Percentiles rank a stretch among this genome's conserved stretches.
These are phyloP conservation scores for Microascus cirrosus DNA, from an alignment of 2,329 filamentous ascomycete species.

Conservation along the genomic window DNA sequence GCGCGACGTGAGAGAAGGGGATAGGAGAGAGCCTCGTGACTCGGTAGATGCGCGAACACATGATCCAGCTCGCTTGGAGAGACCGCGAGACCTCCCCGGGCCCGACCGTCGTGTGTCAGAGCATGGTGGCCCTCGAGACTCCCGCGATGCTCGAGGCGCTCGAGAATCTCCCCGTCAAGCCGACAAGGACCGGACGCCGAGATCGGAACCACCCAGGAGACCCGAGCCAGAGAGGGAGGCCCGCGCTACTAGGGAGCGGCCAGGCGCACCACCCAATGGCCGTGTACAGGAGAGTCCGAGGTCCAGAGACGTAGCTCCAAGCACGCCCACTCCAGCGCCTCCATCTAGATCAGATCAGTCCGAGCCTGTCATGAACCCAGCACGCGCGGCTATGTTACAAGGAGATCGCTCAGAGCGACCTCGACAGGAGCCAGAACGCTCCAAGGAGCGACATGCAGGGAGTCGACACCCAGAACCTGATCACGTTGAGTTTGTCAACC, in stretches of 20 bases:
- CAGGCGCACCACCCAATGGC: constrained; percentile 5
- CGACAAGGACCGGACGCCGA: background rate
- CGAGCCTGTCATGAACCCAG: constrained; percentile 43
- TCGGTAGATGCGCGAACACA: constrained; percentile 22
- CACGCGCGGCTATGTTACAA: constrained; percentile 37
- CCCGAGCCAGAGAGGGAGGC: constrained; percentile 1
- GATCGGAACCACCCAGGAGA: background rate
- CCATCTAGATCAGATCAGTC: constrained; percentile 10
- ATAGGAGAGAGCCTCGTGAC: constrained; percentile 23
- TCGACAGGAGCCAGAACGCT: constrained; percentile 9
- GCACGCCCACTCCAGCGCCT: constrained; percentile 15
- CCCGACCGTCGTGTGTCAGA: constrained; percentile 32
- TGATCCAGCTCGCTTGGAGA: constrained; percentile 27
- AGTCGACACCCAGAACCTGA: constrained; percentile 15
- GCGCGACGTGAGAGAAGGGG: constrained; percentile 26
- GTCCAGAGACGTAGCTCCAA: constrained; percentile 13
- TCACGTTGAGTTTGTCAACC: constrained; percentile 30
- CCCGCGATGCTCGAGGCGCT: background rate
- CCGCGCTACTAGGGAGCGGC: background rate
- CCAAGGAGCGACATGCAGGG: constrained; percentile 17
- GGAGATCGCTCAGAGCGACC: background rate
- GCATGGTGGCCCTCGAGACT: background rate
- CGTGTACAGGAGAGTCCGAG: constrained; percentile 15
- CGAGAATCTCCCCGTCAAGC: background rate
- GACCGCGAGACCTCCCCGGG: constrained; percentile 26